A percentile compares a stretch with the other conserved stretches of the same genome.
phyloP scores from a whole-genome alignment of 768 basidiomycete species.

The Tulasnella sp. region DNA sequence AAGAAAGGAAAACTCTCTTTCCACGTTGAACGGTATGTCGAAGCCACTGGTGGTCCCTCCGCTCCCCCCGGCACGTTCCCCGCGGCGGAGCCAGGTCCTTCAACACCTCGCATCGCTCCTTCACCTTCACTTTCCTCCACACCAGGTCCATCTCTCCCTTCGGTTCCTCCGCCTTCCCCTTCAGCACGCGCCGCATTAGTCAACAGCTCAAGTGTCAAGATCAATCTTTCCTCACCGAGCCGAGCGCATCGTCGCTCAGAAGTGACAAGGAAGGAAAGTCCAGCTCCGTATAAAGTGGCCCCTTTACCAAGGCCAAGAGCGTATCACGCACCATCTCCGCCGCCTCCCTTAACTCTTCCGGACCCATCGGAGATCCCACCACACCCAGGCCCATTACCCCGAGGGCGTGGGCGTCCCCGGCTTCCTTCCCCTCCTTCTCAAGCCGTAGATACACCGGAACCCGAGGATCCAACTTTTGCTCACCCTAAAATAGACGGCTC shows the following conservation, averaged over 20 bases:
- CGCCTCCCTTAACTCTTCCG: not conserved
- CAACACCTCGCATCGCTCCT: not conserved
- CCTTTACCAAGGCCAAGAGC: not conserved
- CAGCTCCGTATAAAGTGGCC: not conserved
- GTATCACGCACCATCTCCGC: not conserved
- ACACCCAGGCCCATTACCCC: not conserved
- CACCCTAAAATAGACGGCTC: not conserved
- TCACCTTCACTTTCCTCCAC: not conserved
- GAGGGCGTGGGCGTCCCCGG: not conserved
- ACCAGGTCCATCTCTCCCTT: not conserved
- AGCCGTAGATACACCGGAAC: not conserved
- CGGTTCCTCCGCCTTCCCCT: not conserved
- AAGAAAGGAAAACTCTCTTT: not conserved
- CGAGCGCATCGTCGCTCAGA: not conserved
- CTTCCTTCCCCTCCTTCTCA: not conserved
- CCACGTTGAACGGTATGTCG: not conserved
- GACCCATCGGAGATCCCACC: not conserved
- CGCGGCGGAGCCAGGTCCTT: not conserved
- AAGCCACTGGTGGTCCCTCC: not conserved
- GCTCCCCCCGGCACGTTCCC: too few relatives aligned
- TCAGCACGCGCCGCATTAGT: not conserved
- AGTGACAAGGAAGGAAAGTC: not conserved
- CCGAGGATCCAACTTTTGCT: not conserved
- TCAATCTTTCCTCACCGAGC: not conserved
- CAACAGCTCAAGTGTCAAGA: not conserved